Evolutionary conservation across 202 grass and related monocot genomes (phyloP), one percentile per base, ranked within the genome.

Genomic region (Dendrocalamus latiflorus): DNA sequence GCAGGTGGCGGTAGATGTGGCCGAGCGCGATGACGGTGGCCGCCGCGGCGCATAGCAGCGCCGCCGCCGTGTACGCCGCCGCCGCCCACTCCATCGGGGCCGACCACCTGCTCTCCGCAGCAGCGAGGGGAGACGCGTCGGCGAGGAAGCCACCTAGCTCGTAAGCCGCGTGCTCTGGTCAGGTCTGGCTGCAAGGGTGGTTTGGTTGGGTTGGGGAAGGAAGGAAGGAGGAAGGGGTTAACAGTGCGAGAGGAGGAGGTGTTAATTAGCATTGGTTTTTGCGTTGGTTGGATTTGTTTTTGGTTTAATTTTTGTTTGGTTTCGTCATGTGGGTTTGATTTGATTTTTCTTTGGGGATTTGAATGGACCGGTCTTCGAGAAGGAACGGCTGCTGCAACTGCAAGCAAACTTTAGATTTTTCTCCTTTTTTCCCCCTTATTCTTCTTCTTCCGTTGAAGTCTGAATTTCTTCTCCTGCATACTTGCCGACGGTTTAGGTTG

Each of bases 1-100:
- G n/a, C n/a, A n/a, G 89, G 81, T 95, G 96, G 1, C 96, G 91
- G 84, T 98, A 95, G 77, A 98, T 95, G 85, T 95, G 96, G 1
- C 84, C 89, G 64, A 95, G 57, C 58, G 95, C 81, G 41, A 95
- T 66, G 47, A 90, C 91, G 41, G 90, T 90, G 20, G 95, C 95
- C 64, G 89, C 93, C 43, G 87, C 77, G 17, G 95, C 89, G 87
- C 95, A 98, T 49, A 88, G 84, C 82, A 98, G 90, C 76, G 95
- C 93, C 38, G 90, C 92, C 72, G 81, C 89, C 76, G 88, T 87
- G 84, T 91, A 94, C 67, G 71, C 89, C 75, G 68, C 84, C 86
- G 92, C 68, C 86, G 86, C 84, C 92, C 84, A 89, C 78, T 86
- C 89, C 92, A 90, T 90, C 88, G 77, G 16, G 65, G 45, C 48